phyloP scores from a whole-genome alignment of 257 asterid genomes.

The Orobanche coerulescens region DNA sequence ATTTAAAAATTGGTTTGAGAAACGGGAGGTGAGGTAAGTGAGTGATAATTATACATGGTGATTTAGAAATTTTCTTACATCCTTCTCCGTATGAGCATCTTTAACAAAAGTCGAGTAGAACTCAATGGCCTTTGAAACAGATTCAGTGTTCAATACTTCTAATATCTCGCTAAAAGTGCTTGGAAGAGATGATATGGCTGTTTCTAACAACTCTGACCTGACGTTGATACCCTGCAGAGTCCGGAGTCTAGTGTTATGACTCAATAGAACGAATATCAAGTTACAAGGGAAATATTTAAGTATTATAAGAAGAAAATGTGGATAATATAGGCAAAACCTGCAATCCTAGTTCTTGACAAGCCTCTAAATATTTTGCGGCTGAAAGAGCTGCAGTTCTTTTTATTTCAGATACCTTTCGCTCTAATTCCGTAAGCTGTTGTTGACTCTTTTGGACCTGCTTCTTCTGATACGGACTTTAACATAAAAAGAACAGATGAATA shows the following conservation, averaged over 20 bases:
- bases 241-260: background rate
- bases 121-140: slow-evolving; percentile 64
- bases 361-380: slow-evolving; percentile 80
- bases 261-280: slow-evolving; percentile 10
- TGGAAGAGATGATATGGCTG: slow-evolving; percentile 73
- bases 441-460: slow-evolving; percentile 90
- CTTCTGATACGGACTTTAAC: slow-evolving; percentile 71
- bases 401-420: slow-evolving; percentile 80
- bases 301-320: background rate
- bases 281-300: background rate
- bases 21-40: background rate
- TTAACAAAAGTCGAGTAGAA: slow-evolving; percentile 70
- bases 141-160: slow-evolving; percentile 65
- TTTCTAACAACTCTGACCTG: slow-evolving; percentile 69
- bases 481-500: slow-evolving; percentile 5
- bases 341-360: slow-evolving; percentile 90
- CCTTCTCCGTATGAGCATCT: slow-evolving; percentile 72
- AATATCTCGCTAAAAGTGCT: slow-evolving; percentile 56
- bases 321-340: slow-evolving; percentile 49
- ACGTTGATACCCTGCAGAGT: slow-evolving; percentile 69
- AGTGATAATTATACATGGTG: slow-evolving; percentile 1
- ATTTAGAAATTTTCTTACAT: slow-evolving; percentile 38
- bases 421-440: slow-evolving; percentile 83
- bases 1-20: background rate
- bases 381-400: slow-evolving; percentile 91